Conservation (phyloP, 192 early-diverging fungal genomes). For the Podila minutissima region DNA sequence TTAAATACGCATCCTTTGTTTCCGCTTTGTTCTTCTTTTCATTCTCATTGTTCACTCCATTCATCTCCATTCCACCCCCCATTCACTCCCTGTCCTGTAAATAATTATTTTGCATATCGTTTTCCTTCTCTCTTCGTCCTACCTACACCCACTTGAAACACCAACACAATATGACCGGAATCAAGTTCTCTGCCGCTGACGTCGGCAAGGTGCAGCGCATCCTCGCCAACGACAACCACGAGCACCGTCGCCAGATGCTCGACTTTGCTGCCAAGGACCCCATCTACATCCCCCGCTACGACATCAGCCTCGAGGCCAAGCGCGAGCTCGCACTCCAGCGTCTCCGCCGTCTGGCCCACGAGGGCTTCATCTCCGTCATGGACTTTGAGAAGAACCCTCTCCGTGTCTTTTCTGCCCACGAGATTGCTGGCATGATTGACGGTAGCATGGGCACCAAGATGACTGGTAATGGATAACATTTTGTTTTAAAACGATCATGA, state of each 20-base stretch:
- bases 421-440: conserved; percentile 79
- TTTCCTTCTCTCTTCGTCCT: background rate
- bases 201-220: conserved; percentile 37
- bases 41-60: background rate
- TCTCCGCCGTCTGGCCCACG: conserved; percentile 58
- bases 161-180: background rate
- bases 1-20: background rate
- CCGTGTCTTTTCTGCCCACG: conserved; percentile 76
- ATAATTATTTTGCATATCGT: background rate
- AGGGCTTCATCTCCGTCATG: conserved; percentile 68
- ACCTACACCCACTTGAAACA: too few relatives aligned
- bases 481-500: too few relatives aligned
- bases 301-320: conserved; percentile 66
- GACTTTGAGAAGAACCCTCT: conserved; percentile 79
- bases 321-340: conserved; percentile 72
- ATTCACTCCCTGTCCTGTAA: background rate
- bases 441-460: conserved; percentile 78
- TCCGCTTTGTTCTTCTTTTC: background rate
- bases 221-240: conserved; percentile 65
- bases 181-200: conserved; percentile 38
- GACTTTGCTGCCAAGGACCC: conserved; percentile 63
- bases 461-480: background rate
- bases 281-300: conserved; percentile 70
- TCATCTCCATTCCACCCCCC: background rate
- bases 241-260: conserved; percentile 59